These are phyloP conservation scores for Backusella parvicylindrica DNA, from an alignment of 192 early-diverging fungal species.

Conservation along the genomic window DNA sequence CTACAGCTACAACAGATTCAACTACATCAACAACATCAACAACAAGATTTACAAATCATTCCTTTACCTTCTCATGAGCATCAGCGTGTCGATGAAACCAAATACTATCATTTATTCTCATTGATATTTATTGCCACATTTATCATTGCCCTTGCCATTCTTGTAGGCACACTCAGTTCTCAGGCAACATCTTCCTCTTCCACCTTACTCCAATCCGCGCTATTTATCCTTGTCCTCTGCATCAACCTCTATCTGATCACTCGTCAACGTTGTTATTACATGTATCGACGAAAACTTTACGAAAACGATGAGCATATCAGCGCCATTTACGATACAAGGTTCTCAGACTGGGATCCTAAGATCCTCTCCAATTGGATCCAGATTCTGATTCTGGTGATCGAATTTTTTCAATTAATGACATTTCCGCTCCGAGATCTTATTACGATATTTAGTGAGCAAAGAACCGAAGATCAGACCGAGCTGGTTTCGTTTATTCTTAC, in stretches of 20 bases:
- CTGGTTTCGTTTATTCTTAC: slow-evolving; percentile 53
- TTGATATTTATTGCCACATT: slow-evolving; percentile 25
- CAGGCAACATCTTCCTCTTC: background rate
- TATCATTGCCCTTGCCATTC: slow-evolving; percentile 21
- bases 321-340: slow-evolving; percentile 31
- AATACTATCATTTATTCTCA: slow-evolving; percentile 33
- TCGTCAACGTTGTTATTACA: slow-evolving; percentile 33
- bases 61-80: slow-evolving; percentile 25
- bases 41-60: background rate
- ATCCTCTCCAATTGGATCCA: slow-evolving; percentile 69
- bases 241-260: slow-evolving; percentile 39
- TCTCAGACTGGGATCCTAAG: slow-evolving; percentile 25
- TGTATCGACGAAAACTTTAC: slow-evolving; percentile 27
- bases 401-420: slow-evolving; percentile 77
- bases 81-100: slow-evolving; percentile 22
- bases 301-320: slow-evolving; percentile 32
- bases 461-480: slow-evolving; percentile 36
- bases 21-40: background rate
- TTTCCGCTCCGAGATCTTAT: slow-evolving; percentile 77
- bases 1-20: background rate
- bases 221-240: slow-evolving; percentile 34
- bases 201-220: slow-evolving; percentile 14
- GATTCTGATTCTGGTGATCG: slow-evolving; percentile 63
- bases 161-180: slow-evolving; percentile 23
- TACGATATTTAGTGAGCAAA: slow-evolving; percentile 16